phyloP scores from a whole-genome alignment of 1,284 basidiomycete genomes.

The Marasmius fiardii region DNA sequence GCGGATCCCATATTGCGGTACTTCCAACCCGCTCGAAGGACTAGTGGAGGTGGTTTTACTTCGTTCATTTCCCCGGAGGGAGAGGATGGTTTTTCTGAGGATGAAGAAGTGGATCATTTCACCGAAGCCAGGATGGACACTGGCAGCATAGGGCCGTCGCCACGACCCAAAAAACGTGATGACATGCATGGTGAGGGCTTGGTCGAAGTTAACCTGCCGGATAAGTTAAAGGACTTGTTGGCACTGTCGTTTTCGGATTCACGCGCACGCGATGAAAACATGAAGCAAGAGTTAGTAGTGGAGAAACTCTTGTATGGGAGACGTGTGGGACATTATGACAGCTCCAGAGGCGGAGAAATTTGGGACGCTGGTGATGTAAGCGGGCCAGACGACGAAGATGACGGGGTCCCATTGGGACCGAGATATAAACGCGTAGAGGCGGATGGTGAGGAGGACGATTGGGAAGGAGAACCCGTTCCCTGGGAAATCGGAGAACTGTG shows the following conservation, averaged over 20 bases:
- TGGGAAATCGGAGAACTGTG: conserved; percentile 76
- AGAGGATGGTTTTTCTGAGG: neutral
- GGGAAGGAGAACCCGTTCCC: conserved; percentile 77
- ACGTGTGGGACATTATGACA: conserved; percentile 53
- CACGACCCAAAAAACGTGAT: conserved; percentile 8
- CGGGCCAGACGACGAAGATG: conserved; percentile 36
- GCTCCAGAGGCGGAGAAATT: conserved; percentile 62
- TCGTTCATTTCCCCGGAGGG: conserved; percentile 1
- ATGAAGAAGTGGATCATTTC: neutral
- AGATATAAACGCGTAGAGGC: conserved; percentile 29
- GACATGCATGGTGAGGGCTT: conserved; percentile 20
- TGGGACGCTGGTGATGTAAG: conserved; percentile 73
- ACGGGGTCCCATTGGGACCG: conserved; percentile 21
- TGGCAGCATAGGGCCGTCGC: neutral
- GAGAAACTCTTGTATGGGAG: conserved; percentile 58
- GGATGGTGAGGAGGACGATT: conserved; percentile 57
- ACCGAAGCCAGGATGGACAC: neutral
- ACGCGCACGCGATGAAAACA: conserved; percentile 30
- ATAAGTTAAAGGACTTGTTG: conserved; percentile 59
- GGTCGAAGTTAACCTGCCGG: conserved; percentile 61
- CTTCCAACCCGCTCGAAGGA: conserved; percentile 23
- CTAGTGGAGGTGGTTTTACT: conserved; percentile 19
- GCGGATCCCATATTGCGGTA: conserved; percentile 38
- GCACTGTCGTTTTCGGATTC: conserved; percentile 47
- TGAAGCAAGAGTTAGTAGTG: conserved; percentile 50